Evolutionary conservation across 2,329 filamentous ascomycete genomes (phyloP).

Genomic region (Madurella fahalii): DNA sequence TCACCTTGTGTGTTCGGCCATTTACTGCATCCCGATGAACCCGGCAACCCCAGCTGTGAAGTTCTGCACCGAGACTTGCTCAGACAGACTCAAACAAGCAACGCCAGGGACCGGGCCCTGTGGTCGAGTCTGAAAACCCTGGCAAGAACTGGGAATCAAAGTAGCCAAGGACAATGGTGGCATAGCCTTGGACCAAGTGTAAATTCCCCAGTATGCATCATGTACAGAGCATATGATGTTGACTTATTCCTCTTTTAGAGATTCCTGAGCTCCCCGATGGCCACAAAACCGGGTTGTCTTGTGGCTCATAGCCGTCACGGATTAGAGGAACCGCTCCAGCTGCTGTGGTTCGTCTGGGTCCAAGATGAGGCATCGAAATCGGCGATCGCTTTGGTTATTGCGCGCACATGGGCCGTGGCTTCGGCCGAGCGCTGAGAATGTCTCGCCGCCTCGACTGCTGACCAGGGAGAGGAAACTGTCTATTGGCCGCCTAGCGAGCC

Average conservation of each 20-base stretch:
- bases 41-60: not conserved
- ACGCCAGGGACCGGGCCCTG: too few relatives aligned
- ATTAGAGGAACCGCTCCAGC: not conserved
- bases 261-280: too few relatives aligned
- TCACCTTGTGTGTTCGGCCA: not conserved
- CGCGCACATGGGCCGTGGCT: too few relatives aligned
- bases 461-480: not conserved
- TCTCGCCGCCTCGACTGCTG: not conserved
- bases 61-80: not conserved
- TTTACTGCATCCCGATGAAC: not conserved
- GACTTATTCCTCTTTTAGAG: too few relatives aligned
- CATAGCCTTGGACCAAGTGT: too few relatives aligned
- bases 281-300: too few relatives aligned
- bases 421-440: not conserved
- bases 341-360: not conserved
- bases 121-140: not conserved
- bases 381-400: not conserved
- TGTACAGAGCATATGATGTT: too few relatives aligned
- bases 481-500: conserved; percentile 12
- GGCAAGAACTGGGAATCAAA: too few relatives aligned
- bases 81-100: not conserved
- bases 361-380: not conserved
- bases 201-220: too few relatives aligned
- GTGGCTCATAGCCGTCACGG: too few relatives aligned
- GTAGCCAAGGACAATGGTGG: too few relatives aligned